Evolutionary conservation across 2,329 filamentous ascomycete genomes (phyloP), one percentile per base, ranked within the genome.

Genomic region (Parasarocladium wereldwijsianum): DNA sequence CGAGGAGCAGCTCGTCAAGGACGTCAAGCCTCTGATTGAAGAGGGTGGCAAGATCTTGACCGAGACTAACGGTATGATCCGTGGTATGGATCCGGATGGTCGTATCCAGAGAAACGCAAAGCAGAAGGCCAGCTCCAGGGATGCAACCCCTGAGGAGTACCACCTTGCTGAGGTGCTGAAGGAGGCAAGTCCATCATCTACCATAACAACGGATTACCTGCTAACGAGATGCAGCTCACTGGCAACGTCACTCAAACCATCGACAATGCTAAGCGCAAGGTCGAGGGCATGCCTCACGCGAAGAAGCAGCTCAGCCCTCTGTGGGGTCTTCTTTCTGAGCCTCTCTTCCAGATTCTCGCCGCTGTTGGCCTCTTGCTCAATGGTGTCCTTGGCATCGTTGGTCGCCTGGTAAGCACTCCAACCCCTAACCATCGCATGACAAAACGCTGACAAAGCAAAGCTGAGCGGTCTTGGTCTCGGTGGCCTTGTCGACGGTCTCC

Each of bases 281-380:
- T 93, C 36, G 74, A 80, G 46, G 80, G 82, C 47, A 90, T 93
- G 81, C 85, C 86, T 5, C 80, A 92, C 41, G 86, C 84, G 24
- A 92, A 93, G 76, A 87, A 93, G 66, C 76, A 87, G 62, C 67
- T 93, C 36, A 93, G 87, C 59, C 85, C 86, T 8, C 71, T 94
- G 17, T 93, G 85, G 84, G 73, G 63, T 17, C 62, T 93, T 28
- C 61, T 90, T 10, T 73, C 73, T 20, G 83, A 93, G 63, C 86
- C 86, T 8, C 62, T 93, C 14, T 83, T 85, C 67, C 86, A 94
- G 66, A 93, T 93, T 49, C 68, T 93, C 28, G 83, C 85, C 7
- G 85, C 82, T 8, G 85, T 93, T 26, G 86, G 86, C 14, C 58
- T 93, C 35, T 55, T 93, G 38, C 63, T 94, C 36, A 76, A 64